Conservation (phyloP, 2,329 filamentous ascomycete species). For the Clarireedia paspali region DNA sequence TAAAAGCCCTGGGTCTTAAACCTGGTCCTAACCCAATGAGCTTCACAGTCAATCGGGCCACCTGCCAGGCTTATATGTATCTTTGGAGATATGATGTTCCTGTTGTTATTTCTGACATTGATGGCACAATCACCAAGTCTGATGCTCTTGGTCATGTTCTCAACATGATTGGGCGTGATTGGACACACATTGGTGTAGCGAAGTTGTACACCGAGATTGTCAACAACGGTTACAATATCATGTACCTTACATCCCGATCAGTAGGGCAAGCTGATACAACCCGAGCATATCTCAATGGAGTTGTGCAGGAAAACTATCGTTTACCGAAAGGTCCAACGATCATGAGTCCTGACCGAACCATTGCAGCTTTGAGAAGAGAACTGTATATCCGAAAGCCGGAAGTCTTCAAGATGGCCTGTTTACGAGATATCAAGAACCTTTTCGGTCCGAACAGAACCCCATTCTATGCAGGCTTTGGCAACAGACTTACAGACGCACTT, state of each 20-base stretch:
- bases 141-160: constrained; percentile 90
- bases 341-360: constrained; percentile 87
- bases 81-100: constrained; percentile 87
- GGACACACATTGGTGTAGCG: constrained; percentile 94
- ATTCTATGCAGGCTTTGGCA: constrained; percentile 96
- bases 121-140: constrained; percentile 97
- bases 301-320: constrained; percentile 78
- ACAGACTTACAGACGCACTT: constrained; percentile 89
- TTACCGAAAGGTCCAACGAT: constrained; percentile 90
- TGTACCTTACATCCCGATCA: constrained; percentile 91
- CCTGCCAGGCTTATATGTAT: constrained; percentile 87
- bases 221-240: constrained; percentile 95
- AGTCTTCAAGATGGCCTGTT: constrained; percentile 98
- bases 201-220: constrained; percentile 96
- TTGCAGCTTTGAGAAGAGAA: constrained; percentile 85
- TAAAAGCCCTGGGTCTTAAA: constrained; percentile 77
- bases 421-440: constrained; percentile 85
- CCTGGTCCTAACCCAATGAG: constrained; percentile 87
- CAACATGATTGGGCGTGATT: constrained; percentile 95
- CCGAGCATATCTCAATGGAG: constrained; percentile 79
- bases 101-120: constrained; percentile 96
- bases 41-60: constrained; percentile 93
- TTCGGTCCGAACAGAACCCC: constrained; percentile 72
- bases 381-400: constrained; percentile 94
- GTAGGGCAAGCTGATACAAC: constrained; percentile 92